Percentiles rank a stretch among this genome's conserved stretches.
These are phyloP conservation scores for Brassica balearica DNA, from an alignment of 441 rosid genomes.

Conservation along the genomic window DNA sequence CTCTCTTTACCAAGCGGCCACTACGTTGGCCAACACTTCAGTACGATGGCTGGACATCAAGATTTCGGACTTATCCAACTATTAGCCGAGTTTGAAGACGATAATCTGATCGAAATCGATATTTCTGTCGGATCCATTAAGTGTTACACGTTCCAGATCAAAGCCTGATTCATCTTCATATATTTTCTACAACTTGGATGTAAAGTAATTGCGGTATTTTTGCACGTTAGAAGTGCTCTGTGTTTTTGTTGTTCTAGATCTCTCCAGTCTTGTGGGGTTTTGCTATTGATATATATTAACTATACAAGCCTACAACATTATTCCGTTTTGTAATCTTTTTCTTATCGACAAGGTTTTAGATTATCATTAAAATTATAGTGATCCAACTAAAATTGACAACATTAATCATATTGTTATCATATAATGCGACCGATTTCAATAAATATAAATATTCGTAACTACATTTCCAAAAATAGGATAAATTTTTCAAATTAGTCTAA, in stretches of 20 bases:
- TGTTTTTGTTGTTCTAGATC: neutral
- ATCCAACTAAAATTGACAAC: neutral
- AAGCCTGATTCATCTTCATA: conserved; percentile 48
- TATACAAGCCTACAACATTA: neutral
- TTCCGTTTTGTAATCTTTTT: neutral
- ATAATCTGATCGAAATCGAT: conserved; percentile 91
- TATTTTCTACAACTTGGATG: conserved; percentile 10
- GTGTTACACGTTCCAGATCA: conserved; percentile 75
- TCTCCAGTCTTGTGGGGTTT: conserved; percentile 31
- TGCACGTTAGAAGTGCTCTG: conserved; percentile 28
- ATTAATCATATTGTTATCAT: too few species aligned
- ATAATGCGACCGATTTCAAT: too few species aligned
- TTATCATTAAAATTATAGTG: neutral
- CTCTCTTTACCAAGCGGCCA: conserved; percentile 80
- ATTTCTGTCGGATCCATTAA: conserved; percentile 86
- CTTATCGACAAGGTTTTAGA: neutral
- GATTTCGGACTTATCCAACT: conserved; percentile 59
- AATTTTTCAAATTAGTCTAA: too few species aligned
- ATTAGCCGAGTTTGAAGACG: conserved; percentile 74
- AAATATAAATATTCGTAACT: too few species aligned
- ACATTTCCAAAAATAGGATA: too few species aligned
- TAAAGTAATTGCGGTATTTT: conserved; percentile 24
- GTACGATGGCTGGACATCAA: conserved; percentile 28
- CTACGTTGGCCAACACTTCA: conserved; percentile 48
- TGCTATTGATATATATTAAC: conserved; percentile 17